Conservation (phyloP, 352 stramenopile genomes). For the Synura sp. region DNA sequence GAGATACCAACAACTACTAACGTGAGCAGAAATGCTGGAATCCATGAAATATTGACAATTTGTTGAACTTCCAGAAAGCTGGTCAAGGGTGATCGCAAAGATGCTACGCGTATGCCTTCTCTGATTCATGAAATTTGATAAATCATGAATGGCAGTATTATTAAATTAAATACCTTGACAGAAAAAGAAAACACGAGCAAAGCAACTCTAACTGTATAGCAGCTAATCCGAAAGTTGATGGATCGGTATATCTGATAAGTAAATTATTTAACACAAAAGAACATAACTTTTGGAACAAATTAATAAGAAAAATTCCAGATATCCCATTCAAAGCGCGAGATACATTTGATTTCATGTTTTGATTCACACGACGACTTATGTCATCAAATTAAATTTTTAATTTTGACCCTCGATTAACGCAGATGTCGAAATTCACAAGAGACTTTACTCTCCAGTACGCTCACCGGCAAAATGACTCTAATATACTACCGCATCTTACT, state of each 20-base stretch:
- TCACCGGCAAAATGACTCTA: too few species aligned
- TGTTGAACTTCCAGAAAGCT: not conserved
- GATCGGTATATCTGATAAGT: conserved; percentile 63
- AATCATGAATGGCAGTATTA: not conserved
- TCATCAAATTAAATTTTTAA: too few species aligned
- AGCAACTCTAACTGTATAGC: conserved; percentile 77
- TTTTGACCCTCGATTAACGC: too few species aligned
- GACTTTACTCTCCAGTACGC: too few species aligned
- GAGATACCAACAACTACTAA: not conserved
- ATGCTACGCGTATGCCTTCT: conserved; percentile 74
- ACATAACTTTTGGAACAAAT: conserved; percentile 68
- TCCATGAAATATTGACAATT: conserved; percentile 11
- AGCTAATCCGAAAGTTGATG: conserved; percentile 67
- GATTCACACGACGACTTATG: too few species aligned
- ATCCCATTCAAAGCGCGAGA: too few species aligned
- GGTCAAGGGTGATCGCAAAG: conserved; percentile 61
- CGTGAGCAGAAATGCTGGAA: not conserved
- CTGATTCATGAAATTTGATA: conserved; percentile 26
- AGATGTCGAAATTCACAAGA: too few species aligned
- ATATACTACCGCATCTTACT: too few species aligned
- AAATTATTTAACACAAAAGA: conserved; percentile 75
- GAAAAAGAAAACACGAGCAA: conserved; percentile 73
- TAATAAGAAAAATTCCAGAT: too few species aligned
- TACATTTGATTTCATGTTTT: too few species aligned
- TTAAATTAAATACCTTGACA: conserved; percentile 49